phyloP scores from a whole-genome alignment of 306 rosid genomes.

The Senna siamea region DNA sequence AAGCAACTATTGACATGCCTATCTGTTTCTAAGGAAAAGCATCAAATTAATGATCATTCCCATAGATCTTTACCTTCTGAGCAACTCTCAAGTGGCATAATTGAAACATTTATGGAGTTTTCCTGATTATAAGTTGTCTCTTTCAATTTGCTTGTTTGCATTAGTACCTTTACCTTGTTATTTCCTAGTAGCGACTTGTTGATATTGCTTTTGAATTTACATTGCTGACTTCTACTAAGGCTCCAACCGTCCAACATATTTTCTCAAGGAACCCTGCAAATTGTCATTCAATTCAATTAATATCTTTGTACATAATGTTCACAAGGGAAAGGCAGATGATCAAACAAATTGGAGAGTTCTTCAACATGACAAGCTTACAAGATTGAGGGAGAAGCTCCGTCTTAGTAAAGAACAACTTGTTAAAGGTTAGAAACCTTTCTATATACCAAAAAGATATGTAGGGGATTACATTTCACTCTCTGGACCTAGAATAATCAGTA shows the following conservation, averaged over 20 bases:
- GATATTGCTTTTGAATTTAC: conserved; percentile 10
- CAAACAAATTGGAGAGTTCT: conserved; percentile 82
- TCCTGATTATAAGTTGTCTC: conserved; percentile 19
- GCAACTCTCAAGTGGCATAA: conserved; percentile 5
- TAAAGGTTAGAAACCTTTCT: conserved; percentile 60
- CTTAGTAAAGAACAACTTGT: conserved; percentile 58
- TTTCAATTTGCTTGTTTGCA: conserved; percentile 17
- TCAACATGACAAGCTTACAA: conserved; percentile 79
- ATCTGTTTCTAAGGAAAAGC: not conserved
- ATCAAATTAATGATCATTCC: conserved; percentile 13
- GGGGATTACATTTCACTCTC: conserved; percentile 23
- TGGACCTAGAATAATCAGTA: conserved; percentile 41
- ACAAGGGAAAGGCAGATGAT: conserved; percentile 88
- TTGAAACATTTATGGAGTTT: conserved; percentile 3
- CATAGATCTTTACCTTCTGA: not conserved
- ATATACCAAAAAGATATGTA: conserved; percentile 16
- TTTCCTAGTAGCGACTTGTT: not conserved
- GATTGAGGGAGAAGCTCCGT: conserved; percentile 73
- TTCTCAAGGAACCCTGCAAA: conserved; percentile 24
- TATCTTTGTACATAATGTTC: conserved; percentile 36
- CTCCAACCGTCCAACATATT: conserved; percentile 9
- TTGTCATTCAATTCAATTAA: conserved; percentile 33
- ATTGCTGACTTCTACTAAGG: conserved; percentile 4
- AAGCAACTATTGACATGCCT: not conserved
- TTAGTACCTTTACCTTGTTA: conserved; percentile 1